Evolutionary conservation across 306 rosid genomes (phyloP), one percentile per base, ranked within the genome.

Genomic region (Cucumis melo): DNA sequence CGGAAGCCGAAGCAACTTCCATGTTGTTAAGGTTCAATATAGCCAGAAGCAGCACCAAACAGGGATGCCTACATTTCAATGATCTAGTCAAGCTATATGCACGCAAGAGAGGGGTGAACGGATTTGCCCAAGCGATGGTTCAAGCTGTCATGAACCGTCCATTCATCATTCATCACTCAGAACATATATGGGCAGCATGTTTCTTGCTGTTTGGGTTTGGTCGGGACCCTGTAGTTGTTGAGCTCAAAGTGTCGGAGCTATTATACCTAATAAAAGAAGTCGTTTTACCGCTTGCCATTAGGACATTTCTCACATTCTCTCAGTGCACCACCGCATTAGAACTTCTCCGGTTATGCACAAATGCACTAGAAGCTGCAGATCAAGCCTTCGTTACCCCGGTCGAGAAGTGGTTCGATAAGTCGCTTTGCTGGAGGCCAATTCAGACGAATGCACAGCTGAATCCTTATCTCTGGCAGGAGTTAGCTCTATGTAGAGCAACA

Each of bases 401-500:
- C 44, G 96, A 92, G 81, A 92, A 86, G 85, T 90, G 96, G 92
- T 51, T 89, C 17, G 89, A 90, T 77, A 89, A 87, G 78, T 89
- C 96, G 8, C 94, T 90, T 19, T 92, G 96, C 55, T 92, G 96
- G 91, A 82, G 90, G 80, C 87, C 96, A 34, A 82, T 87, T 81
- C 92, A 87, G 73, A 92, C 96, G 29, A 84, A 83, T 78, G 98
- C 98, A 44, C 94, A 92, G 82, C 76, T 90, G 84, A 89, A 90
- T 78, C 98, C 96, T 50, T 92, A 83, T 77, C 94, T 92, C 60
- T 92, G 98, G 98, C 94, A 92, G 74, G 96, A 92, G 78, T 71
- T 90, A 32, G 96, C 98, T 38, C 83, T 92, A 21, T 84, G 89
- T 58, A 82, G 96, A 80, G 98, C 98, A 84, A 86, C 88, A 44